Percentiles rank a stretch among this genome's conserved stretches.
Evolutionary conservation across 495 filamentous ascomycete species (phyloP).

Genomic region (Podospora pseudopauciseta): DNA sequence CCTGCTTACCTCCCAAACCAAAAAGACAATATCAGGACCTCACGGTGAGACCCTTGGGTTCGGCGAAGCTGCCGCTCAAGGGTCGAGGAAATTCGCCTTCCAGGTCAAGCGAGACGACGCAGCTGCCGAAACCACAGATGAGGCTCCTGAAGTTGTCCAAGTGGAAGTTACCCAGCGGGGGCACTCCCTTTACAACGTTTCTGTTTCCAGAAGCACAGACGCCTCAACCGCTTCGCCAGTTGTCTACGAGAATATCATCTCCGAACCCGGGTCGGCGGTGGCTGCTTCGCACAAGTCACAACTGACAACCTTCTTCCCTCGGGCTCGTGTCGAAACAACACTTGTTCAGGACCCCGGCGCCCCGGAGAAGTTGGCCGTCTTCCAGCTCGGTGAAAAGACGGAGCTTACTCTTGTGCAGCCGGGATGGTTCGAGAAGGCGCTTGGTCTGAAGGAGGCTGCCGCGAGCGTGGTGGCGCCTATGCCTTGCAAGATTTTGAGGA

Average conservation of each 20-base stretch:
- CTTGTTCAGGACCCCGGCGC: slow-evolving; percentile 60
- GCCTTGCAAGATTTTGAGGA: slow-evolving; percentile 89
- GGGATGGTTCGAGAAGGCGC: slow-evolving; percentile 78
- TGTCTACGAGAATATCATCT: slow-evolving; percentile 45
- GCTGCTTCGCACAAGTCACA: slow-evolving; percentile 28
- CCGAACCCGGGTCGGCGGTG: slow-evolving; percentile 28
- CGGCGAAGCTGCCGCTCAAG: slow-evolving; percentile 33
- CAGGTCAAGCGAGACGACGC: slow-evolving; percentile 41
- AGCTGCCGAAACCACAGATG: slow-evolving; percentile 30
- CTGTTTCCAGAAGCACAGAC: slow-evolving; percentile 48
- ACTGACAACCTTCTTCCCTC: slow-evolving; percentile 63
- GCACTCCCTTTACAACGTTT: slow-evolving; percentile 60
- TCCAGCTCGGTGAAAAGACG: slow-evolving; percentile 78
- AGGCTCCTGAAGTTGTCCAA: slow-evolving; percentile 35
- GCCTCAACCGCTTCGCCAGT: slow-evolving; percentile 27
- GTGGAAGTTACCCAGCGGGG: slow-evolving; percentile 65
- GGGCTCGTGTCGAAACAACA: slow-evolving; percentile 75
- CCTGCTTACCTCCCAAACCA: slow-evolving; percentile 43
- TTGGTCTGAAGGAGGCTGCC: slow-evolving; percentile 72
- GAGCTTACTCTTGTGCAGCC: slow-evolving; percentile 65
- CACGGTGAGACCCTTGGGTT: slow-evolving; percentile 57
- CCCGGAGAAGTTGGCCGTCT: slow-evolving; percentile 65
- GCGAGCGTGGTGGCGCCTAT: slow-evolving; percentile 86
- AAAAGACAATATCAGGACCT: slow-evolving; percentile 25
- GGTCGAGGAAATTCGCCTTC: slow-evolving; percentile 54